A percentile compares a stretch with the other conserved stretches of the same genome.
Conservation (phyloP, 768 basidiomycete species). For the Phallus indusiatus region DNA sequence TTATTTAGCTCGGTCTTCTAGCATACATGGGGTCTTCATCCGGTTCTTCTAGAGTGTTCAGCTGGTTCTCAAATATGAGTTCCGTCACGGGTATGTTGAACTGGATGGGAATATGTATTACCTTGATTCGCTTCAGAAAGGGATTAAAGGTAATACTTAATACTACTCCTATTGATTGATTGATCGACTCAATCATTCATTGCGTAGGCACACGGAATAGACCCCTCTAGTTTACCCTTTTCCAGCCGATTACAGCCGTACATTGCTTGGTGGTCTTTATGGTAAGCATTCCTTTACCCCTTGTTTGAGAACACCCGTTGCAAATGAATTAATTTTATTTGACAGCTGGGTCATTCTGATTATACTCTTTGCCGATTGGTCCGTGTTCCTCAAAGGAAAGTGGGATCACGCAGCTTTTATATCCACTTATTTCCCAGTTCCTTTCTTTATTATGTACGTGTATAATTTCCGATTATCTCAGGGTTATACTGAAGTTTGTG, state of each 20-base stretch:
- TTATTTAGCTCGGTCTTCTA: slow-evolving; percentile 24
- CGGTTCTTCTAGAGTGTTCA: slow-evolving; percentile 31
- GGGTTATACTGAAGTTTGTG: not conserved
- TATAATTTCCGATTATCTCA: not conserved
- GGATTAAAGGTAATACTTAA: slow-evolving; percentile 22
- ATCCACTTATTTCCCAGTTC: slow-evolving; percentile 65
- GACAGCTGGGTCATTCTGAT: slow-evolving; percentile 6
- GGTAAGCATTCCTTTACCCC: not conserved
- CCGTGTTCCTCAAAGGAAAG: slow-evolving; percentile 40
- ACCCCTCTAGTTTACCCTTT: not conserved
- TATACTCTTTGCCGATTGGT: slow-evolving; percentile 5
- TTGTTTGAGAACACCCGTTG: not conserved
- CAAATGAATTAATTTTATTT: not conserved
- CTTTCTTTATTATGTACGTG: slow-evolving; percentile 4
- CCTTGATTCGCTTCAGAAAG: slow-evolving; percentile 35
- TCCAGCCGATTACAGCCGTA: not conserved
- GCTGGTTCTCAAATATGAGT: slow-evolving; percentile 33
- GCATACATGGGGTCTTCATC: slow-evolving; percentile 32
- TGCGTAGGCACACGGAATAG: slow-evolving; percentile 5
- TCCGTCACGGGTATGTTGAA: slow-evolving; percentile 28
- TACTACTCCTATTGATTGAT: not conserved
- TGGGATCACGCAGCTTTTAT: slow-evolving; percentile 65
- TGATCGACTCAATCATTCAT: not conserved
- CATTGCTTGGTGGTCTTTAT: slow-evolving; percentile 4
- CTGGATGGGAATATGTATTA: slow-evolving; percentile 40